Evolutionary conservation across 2,329 filamentous ascomycete species (phyloP).

Genomic region (Cephalotrichum gorgonifer): DNA sequence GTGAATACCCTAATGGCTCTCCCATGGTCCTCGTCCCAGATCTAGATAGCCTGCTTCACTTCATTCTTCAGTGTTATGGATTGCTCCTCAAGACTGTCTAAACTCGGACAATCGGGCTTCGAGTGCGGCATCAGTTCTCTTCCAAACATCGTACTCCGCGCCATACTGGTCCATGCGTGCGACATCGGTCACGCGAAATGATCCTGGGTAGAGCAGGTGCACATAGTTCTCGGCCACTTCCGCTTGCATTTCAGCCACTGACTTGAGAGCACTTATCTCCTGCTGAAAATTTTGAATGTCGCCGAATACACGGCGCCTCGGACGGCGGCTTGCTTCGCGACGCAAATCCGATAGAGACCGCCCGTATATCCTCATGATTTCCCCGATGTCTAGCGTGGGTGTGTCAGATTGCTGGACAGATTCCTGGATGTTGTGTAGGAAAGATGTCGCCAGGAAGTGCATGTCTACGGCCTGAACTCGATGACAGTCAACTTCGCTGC

Average conservation of each 20-base stretch:
- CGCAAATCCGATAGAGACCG: conserved; percentile 5
- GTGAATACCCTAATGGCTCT: conserved; percentile 25
- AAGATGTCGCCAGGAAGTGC: background rate
- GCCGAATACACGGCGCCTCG: conserved; percentile 10
- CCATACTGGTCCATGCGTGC: background rate
- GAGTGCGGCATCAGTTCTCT: background rate
- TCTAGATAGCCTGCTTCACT: conserved; percentile 15
- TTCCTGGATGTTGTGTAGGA: background rate
- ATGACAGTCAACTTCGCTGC: conserved; percentile 5
- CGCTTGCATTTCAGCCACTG: conserved; percentile 6
- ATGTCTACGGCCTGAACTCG: conserved; percentile 4
- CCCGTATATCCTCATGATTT: background rate
- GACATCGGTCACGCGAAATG: background rate
- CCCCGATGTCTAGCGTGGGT: background rate
- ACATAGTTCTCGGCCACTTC: background rate
- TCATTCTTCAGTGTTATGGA: conserved; percentile 9
- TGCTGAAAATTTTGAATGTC: conserved; percentile 11
- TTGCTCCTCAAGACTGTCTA: background rate
- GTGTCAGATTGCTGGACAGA: background rate
- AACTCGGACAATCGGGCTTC: background rate
- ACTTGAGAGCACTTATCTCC: conserved; percentile 10
- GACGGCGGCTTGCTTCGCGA: conserved; percentile 7
- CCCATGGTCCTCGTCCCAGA: conserved; percentile 17
- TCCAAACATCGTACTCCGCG: background rate
- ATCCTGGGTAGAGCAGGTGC: background rate